Evolutionary conservation across 768 basidiomycete genomes (phyloP).

Genomic region (Polyporus arcularius): DNA sequence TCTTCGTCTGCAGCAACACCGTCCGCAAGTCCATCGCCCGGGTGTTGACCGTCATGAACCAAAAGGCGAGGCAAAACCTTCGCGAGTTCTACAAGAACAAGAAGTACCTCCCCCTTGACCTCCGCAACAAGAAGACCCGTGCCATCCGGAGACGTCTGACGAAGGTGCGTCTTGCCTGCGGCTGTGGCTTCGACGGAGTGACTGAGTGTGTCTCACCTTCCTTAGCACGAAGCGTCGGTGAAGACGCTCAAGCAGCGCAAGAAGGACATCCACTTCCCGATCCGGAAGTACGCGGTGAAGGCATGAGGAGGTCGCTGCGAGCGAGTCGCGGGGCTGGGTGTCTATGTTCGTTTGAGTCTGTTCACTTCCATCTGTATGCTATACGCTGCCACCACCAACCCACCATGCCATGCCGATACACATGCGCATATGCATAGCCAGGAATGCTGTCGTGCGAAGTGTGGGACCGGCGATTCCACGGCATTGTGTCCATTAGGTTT

Average conservation of each 20-base stretch:
- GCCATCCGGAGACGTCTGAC: constrained; percentile 96
- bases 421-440: constrained; percentile 23
- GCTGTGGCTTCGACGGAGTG: too few relatives aligned
- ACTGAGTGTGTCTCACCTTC: neutral
- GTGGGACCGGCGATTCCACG: neutral
- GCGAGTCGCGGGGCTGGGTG: constrained; percentile 25
- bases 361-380: constrained; percentile 41
- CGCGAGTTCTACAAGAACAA: constrained; percentile 98
- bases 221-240: constrained; percentile 75
- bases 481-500: neutral
- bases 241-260: constrained; percentile 94
- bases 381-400: constrained; percentile 34
- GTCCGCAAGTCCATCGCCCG: constrained; percentile 99
- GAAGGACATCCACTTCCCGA: constrained; percentile 93
- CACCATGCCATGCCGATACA: constrained; percentile 35
- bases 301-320: constrained; percentile 51
- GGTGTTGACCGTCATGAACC: constrained; percentile 97
- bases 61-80: constrained; percentile 94
- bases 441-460: neutral
- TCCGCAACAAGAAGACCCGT: constrained; percentile 96
- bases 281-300: constrained; percentile 94
- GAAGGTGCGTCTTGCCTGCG: constrained; percentile 49
- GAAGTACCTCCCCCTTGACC: constrained; percentile 96
- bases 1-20: constrained; percentile 58
- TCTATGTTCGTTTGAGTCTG: constrained; percentile 27